Percentiles rank a stretch among this genome's conserved stretches.
phyloP scores from a whole-genome alignment of 306 rosid genomes.

The Quercus wislizeni region DNA sequence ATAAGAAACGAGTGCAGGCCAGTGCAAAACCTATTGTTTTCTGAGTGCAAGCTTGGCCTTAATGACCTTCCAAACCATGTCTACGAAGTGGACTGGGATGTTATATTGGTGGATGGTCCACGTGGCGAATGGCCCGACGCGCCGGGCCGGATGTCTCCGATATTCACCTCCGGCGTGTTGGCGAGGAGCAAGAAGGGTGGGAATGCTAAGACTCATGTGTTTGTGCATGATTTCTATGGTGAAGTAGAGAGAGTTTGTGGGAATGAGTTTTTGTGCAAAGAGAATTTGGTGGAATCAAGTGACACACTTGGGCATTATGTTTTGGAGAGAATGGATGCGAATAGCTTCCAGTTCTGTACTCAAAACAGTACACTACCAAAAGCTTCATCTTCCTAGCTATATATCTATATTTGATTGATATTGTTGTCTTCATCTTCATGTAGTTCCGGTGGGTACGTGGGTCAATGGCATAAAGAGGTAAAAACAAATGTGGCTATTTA shows the following conservation, averaged over 20 bases:
- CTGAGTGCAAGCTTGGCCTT: conserved; percentile 80
- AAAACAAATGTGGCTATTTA: conserved; percentile 42
- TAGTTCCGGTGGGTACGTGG: conserved; percentile 18
- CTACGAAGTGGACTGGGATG: conserved; percentile 91
- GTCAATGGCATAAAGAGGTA: conserved; percentile 11
- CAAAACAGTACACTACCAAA: conserved; percentile 37
- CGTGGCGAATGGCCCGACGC: conserved; percentile 93
- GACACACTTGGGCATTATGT: conserved; percentile 74
- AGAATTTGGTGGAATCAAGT: conserved; percentile 77
- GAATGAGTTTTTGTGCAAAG: conserved; percentile 73
- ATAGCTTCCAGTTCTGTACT: conserved; percentile 61
- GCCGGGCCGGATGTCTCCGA: conserved; percentile 80
- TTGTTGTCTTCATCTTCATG: neutral
- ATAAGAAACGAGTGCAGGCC: conserved; percentile 81
- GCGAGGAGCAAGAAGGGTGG: conserved; percentile 93
- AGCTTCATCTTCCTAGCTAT: conserved; percentile 18
- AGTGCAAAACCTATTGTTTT: conserved; percentile 81
- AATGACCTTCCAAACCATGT: conserved; percentile 95
- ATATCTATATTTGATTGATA: neutral
- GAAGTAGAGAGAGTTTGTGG: conserved; percentile 63
- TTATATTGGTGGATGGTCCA: conserved; percentile 83
- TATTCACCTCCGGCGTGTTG: conserved; percentile 83
- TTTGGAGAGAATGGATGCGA: conserved; percentile 79
- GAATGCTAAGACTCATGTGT: conserved; percentile 81
- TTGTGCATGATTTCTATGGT: conserved; percentile 72